Evolutionary conservation across 371 early-diverging fungal species (phyloP).

Genomic region (Lichtheimia hyalospora): DNA sequence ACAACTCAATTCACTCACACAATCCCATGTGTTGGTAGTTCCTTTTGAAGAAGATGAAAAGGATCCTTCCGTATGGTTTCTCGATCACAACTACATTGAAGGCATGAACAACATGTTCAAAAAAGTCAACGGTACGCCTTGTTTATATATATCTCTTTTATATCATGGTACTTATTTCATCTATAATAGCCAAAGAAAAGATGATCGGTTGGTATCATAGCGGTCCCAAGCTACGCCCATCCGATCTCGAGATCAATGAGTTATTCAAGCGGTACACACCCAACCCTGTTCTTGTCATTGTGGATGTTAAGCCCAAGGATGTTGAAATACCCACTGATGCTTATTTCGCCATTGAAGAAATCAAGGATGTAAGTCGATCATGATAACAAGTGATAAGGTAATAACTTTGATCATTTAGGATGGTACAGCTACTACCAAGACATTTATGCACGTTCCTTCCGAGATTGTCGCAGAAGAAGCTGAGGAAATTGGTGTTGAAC

Average conservation of each 20-base stretch:
- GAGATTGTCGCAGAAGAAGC: conserved; percentile 99
- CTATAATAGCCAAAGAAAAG: conserved; percentile 84
- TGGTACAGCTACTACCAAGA: conserved; percentile 91
- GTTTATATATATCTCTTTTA: neutral
- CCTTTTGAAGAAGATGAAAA: conserved; percentile 99
- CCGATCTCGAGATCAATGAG: conserved; percentile 99
- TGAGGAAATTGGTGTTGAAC: conserved; percentile 99
- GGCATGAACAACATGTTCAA: conserved; percentile 99
- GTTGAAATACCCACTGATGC: conserved; percentile 95
- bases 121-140: conserved; percentile 92
- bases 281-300: conserved; percentile 94
- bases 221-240: conserved; percentile 96
- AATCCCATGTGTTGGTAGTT: conserved; percentile 63
- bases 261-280: conserved; percentile 93
- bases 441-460: conserved; percentile 95
- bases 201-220: conserved; percentile 99
- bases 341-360: conserved; percentile 93
- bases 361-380: conserved; percentile 74
- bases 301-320: conserved; percentile 93
- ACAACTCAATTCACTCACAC: neutral
- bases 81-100: conserved; percentile 99
- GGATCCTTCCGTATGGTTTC: conserved; percentile 97
- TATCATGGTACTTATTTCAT: neutral
- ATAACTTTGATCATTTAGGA: conserved; percentile 56
- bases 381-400: neutral